Conservation (phyloP, 2,329 filamentous ascomycete species). For the Pseudopithomyces chartarum region DNA sequence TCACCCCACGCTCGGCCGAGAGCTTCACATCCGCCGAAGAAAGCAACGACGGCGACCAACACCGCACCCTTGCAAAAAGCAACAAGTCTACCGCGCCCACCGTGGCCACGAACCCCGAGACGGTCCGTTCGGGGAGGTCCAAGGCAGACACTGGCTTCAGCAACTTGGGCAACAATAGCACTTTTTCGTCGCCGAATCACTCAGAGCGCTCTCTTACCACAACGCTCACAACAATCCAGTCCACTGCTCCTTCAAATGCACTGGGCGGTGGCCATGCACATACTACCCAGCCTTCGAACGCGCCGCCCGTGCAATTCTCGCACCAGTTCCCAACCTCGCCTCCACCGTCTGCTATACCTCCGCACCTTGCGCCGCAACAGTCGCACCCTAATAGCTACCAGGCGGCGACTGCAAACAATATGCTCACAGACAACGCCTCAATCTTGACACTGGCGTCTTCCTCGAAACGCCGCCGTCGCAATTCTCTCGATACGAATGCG, state of each 20-base stretch:
- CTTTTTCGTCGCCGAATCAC: constrained; percentile 81
- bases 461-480: constrained; percentile 75
- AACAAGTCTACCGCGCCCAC: constrained; percentile 78
- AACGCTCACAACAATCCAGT: constrained; percentile 85
- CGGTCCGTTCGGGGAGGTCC: constrained; percentile 76
- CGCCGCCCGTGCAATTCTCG: constrained; percentile 57
- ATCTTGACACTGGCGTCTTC: constrained; percentile 85
- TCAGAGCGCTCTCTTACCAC: constrained; percentile 82
- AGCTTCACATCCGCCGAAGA: constrained; percentile 66
- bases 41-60: constrained; percentile 48
- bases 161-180: constrained; percentile 69
- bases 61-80: constrained; percentile 63
- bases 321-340: constrained; percentile 61
- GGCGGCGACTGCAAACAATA: constrained; percentile 79
- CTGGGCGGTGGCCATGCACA: constrained; percentile 47
- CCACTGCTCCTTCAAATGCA: constrained; percentile 63
- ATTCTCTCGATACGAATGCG: constrained; percentile 84
- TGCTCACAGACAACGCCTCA: constrained; percentile 83
- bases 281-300: constrained; percentile 40
- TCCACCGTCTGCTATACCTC: constrained; percentile 72
- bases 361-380: constrained; percentile 64
- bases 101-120: constrained; percentile 81
- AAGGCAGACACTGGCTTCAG: constrained; percentile 79
- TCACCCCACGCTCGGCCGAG: constrained; percentile 40
- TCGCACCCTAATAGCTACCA: constrained; percentile 72